Evolutionary conservation across 163 green algal genomes (phyloP).

Genomic region (Scenedesmus sp.): DNA sequence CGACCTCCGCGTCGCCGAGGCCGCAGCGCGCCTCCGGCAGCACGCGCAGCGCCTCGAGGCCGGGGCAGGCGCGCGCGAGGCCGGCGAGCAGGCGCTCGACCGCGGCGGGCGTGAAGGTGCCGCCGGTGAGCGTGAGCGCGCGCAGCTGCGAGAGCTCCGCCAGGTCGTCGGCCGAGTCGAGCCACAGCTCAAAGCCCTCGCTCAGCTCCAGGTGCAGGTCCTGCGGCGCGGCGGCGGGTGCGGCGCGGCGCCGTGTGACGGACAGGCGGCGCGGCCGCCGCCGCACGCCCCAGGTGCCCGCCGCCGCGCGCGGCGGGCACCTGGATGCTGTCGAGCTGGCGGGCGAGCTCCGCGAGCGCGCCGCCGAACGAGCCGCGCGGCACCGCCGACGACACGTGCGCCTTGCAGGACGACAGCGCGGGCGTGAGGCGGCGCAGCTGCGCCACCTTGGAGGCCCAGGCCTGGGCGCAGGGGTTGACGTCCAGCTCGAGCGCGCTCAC

Average conservation of each 20-base stretch:
- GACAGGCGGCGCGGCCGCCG: too few relatives aligned
- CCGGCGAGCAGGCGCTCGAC: slow-evolving; percentile 14
- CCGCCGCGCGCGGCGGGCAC: not conserved
- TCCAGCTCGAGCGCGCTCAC: slow-evolving; percentile 32
- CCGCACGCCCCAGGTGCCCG: too few relatives aligned
- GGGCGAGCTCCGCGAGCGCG: slow-evolving; percentile 43
- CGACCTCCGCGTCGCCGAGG: slow-evolving; percentile 31
- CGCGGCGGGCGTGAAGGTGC: slow-evolving; percentile 17
- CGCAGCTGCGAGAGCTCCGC: slow-evolving; percentile 6
- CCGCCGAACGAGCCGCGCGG: slow-evolving; percentile 20
- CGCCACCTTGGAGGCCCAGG: slow-evolving; percentile 7
- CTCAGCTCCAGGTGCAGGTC: slow-evolving; percentile 40
- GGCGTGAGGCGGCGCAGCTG: slow-evolving; percentile 23
- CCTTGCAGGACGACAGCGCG: slow-evolving; percentile 32
- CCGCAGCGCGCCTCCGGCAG: slow-evolving; percentile 38
- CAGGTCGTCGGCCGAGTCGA: slow-evolving; percentile 18
- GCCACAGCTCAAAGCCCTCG: slow-evolving; percentile 37
- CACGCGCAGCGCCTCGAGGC: slow-evolving; percentile 41
- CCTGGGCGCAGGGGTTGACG: slow-evolving; percentile 5
- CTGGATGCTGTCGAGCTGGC: slow-evolving; percentile 56
- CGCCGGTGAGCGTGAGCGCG: slow-evolving; percentile 9
- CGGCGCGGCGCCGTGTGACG: not conserved
- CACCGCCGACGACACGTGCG: slow-evolving; percentile 32
- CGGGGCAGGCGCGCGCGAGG: slow-evolving; percentile 19
- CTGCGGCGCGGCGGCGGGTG: too few relatives aligned